Evolutionary conservation across 306 rosid species (phyloP), one percentile per base, ranked within the genome.

Genomic region (Morella rubra): DNA sequence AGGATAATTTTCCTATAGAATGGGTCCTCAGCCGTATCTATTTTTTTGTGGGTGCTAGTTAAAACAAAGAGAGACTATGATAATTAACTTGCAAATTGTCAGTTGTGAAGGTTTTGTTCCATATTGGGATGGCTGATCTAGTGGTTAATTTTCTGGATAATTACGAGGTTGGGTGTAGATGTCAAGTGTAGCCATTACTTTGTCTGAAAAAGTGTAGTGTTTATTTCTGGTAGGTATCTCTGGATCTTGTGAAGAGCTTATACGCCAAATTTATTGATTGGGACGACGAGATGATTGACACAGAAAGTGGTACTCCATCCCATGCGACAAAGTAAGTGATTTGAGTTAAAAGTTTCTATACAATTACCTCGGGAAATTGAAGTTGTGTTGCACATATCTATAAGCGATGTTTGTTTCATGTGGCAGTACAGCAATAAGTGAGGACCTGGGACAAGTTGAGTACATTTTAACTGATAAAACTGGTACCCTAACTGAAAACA

Each of bases 391-490:
- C 83, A 20, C 67, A 45, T 73, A 50, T 59, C 73, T 76, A 73
- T 90, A 74, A 84, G 81, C 80, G 75, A 81, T 84, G 67, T 74
- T 78, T 89, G 87, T 82, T 79, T 55, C 84, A 79, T 90, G 89
- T 91, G 97, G 90, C 99, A 95, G 99, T 84, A 95, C 99, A 89
- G 97, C 99, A 76, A 95, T 95, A 82, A 95, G 99, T 13, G 99
- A 95, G 84, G 97, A 95, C 86, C 91, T 95, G 86, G 99, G 99
- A 78, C 99, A 95, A 86, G 99, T 95, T 55, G 99, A 95, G 89
- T 95, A 92, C 92, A 92, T 95, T 79, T 81, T 95, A 91, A 95
- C 99, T 24, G 99, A 95, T 89, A 95, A 95, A 85, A 95, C 99
- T 22, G 99, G 99, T 78, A 95, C 99, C 62, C 85, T 95, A 71